These are phyloP conservation scores for Trichophyton rubrum DNA, from an alignment of 2,329 filamentous ascomycete genomes.

Conservation along the genomic window DNA sequence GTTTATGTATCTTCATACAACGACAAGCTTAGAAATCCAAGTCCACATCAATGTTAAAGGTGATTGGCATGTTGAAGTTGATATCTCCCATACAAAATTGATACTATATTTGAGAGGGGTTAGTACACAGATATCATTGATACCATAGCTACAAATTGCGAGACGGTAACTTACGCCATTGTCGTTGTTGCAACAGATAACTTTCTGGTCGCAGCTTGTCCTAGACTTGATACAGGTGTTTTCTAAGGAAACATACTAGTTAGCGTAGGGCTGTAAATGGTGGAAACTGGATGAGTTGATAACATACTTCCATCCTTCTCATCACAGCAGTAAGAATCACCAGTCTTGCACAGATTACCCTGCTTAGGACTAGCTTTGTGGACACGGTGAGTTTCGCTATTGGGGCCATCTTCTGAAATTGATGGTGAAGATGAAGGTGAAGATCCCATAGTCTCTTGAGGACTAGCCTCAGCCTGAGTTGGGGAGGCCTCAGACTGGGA, in stretches of 20 bases:
- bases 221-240: background rate
- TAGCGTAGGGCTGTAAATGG: background rate
- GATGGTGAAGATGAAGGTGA: background rate
- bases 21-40: background rate
- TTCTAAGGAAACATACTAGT: background rate
- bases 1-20: background rate
- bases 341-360: background rate
- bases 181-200: background rate
- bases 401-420: background rate
- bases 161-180: background rate
- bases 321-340: background rate
- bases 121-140: background rate
- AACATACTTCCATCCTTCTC: background rate
- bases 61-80: constrained; percentile 14
- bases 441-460: background rate
- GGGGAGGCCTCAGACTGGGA: background rate
- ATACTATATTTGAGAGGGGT: constrained; percentile 2
- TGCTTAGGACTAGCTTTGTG: background rate
- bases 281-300: background rate
- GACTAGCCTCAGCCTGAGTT: background rate
- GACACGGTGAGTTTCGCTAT: background rate
- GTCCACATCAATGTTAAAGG: constrained; percentile 10
- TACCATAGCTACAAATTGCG: background rate
- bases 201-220: background rate
- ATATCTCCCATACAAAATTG: constrained; percentile 14